Evolutionary conservation across 2,329 filamentous ascomycete genomes (phyloP), one percentile per base, ranked within the genome.

Genomic region (Blastomyces parvus): DNA sequence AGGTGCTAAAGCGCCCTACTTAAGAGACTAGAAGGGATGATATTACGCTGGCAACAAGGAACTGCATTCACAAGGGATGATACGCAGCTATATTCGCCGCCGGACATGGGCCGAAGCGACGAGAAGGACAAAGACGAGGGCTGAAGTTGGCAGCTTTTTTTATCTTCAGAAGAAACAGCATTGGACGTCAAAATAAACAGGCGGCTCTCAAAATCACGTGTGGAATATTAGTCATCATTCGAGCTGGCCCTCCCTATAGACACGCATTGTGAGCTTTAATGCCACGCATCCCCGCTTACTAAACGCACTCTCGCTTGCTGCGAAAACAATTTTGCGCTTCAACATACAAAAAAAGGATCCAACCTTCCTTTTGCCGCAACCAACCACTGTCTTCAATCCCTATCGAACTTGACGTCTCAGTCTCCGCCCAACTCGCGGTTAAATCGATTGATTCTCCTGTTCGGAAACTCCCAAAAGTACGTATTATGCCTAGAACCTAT

Each of bases 391-490:
- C 27, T 64, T 38, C 61, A 59, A 22, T 62, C 66, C 68, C 66
- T 69, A 68, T 67, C 85, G 89, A 88, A 96, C 91, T 90, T 85
- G 90, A 94, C 64, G 91, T 88, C 85, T 95, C 93, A 97, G 93
- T 97, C 93, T 96, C 93, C 93, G 92, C 89, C 85, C 87, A 89
- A 87, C 79, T 74, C 80, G 90, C 91, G 93, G 93, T 97, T 96
- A 96, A 97, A 96, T 88, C 87, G 93, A 97, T 97, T 97, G 93
- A 91, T 78, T 81, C 80, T 82, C 80, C 71, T 78, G 79, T 82
- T 82, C 80, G 71, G 67, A 68, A 70, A 66, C 70, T 38, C 52
- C 14, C 57, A 56, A 52, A 50, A 58, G 64, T 65, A 50, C 22
- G 63, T 60, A 42, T 59, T 62, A 42, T 40, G 14, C 9, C 56